phyloP scores from a whole-genome alignment of 2,329 filamentous ascomycete genomes.

The Colletotrichum abscissum region DNA sequence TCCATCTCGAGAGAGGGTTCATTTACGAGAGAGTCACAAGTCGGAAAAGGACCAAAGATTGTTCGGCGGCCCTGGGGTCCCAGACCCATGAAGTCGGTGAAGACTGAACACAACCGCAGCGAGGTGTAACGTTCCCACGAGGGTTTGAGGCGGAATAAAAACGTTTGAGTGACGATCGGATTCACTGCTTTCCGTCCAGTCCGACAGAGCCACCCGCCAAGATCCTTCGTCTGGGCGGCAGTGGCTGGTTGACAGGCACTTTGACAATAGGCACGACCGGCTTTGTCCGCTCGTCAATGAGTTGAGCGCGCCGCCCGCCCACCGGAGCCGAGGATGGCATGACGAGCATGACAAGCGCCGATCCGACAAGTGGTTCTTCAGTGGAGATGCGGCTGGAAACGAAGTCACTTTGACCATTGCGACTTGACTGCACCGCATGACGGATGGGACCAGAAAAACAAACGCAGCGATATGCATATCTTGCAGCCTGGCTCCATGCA shows the following conservation, averaged over 20 bases:
- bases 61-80: not conserved
- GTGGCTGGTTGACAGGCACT: not conserved
- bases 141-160: not conserved
- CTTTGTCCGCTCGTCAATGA: not conserved
- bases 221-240: not conserved
- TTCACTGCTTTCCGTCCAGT: not conserved
- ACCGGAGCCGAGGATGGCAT: constrained; percentile 12
- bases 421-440: not conserved
- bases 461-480: not conserved
- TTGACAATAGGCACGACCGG: not conserved
- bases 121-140: constrained; percentile 25
- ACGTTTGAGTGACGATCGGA: not conserved
- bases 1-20: not conserved
- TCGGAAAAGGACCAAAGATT: not conserved
- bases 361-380: constrained; percentile 7
- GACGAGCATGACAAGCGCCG: constrained; percentile 20
- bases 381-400: constrained; percentile 1
- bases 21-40: not conserved
- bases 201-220: not conserved
- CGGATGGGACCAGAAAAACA: not conserved
- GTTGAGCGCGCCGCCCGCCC: not conserved
- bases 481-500: not conserved
- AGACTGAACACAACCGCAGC: constrained; percentile 6
- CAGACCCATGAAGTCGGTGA: constrained; percentile 18
- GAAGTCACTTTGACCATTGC: not conserved